phyloP scores from a whole-genome alignment of 805 yeast genomes.

The Komagataella ulmi region DNA sequence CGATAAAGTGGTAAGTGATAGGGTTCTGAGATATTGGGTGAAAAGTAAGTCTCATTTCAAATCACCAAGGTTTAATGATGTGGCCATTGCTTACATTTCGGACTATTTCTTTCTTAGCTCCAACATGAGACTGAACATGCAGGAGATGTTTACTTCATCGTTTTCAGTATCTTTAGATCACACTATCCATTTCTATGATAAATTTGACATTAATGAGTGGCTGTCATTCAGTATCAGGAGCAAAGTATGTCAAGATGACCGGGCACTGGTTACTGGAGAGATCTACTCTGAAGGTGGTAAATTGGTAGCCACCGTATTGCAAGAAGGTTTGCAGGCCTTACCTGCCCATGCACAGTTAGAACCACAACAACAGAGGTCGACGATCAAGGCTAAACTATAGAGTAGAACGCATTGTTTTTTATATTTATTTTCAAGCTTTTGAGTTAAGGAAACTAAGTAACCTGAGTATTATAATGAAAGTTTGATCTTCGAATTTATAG shows the following conservation, averaged over 20 bases:
- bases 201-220: slow-evolving; percentile 37
- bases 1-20: slow-evolving; percentile 8
- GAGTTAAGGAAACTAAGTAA: not conserved
- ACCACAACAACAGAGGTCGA: not conserved
- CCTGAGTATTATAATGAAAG: not conserved
- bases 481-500: not conserved
- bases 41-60: slow-evolving; percentile 12
- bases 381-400: not conserved
- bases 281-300: slow-evolving; percentile 34
- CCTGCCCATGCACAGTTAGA: slow-evolving; percentile 3
- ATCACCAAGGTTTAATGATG: slow-evolving; percentile 28
- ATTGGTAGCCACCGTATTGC: slow-evolving; percentile 46
- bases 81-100: slow-evolving; percentile 44
- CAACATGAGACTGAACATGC: slow-evolving; percentile 35
- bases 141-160: slow-evolving; percentile 29
- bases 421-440: not conserved
- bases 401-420: not conserved
- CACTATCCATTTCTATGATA: slow-evolving; percentile 48
- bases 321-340: slow-evolving; percentile 44
- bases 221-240: slow-evolving; percentile 33
- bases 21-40: slow-evolving; percentile 18
- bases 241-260: slow-evolving; percentile 33
- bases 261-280: slow-evolving; percentile 46
- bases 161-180: slow-evolving; percentile 57
- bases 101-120: slow-evolving; percentile 43